Evolutionary conservation across 768 basidiomycete species (phyloP).

Genomic region (Paxillus ammoniavirescens): DNA sequence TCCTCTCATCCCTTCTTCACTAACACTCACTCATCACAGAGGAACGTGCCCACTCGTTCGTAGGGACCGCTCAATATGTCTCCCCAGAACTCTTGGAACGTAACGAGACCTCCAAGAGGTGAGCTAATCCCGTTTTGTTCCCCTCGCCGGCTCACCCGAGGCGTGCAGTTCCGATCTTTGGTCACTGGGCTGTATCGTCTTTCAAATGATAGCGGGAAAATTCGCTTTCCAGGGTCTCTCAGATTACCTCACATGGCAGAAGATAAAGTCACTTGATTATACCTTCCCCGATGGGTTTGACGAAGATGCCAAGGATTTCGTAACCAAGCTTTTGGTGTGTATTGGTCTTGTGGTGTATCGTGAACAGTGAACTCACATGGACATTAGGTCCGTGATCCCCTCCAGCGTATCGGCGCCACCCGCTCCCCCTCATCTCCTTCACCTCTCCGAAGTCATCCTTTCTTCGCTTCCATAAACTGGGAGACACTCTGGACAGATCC

Average conservation of each 20-base stretch:
- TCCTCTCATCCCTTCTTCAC: conserved; percentile 24
- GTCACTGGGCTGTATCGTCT: conserved; percentile 93
- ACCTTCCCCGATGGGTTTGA: conserved; percentile 86
- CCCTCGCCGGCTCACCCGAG: background rate
- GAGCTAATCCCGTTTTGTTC: conserved; percentile 7
- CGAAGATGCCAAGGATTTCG: conserved; percentile 73
- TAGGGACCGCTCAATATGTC: conserved; percentile 89
- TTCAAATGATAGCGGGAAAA: conserved; percentile 87
- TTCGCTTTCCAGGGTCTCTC: conserved; percentile 91
- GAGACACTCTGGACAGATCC: conserved; percentile 62
- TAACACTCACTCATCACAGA: conserved; percentile 31
- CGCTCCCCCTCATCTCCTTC: conserved; percentile 37
- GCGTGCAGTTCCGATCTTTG: conserved; percentile 81
- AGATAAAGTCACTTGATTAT: conserved; percentile 87
- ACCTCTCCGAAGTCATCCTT: conserved; percentile 57
- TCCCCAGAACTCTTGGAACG: conserved; percentile 80
- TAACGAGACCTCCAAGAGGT: conserved; percentile 79
- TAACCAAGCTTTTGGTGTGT: conserved; percentile 70
- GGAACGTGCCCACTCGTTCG: conserved; percentile 68
- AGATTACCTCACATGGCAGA: conserved; percentile 93
- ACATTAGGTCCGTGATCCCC: conserved; percentile 56
- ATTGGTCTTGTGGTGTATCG: background rate
- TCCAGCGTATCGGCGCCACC: conserved; percentile 57
- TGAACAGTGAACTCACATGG: background rate
- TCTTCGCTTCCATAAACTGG: conserved; percentile 63